Base-by-base conservation (phyloP, 352 stramenopile species). In the Blastocystis sp. region DNA sequence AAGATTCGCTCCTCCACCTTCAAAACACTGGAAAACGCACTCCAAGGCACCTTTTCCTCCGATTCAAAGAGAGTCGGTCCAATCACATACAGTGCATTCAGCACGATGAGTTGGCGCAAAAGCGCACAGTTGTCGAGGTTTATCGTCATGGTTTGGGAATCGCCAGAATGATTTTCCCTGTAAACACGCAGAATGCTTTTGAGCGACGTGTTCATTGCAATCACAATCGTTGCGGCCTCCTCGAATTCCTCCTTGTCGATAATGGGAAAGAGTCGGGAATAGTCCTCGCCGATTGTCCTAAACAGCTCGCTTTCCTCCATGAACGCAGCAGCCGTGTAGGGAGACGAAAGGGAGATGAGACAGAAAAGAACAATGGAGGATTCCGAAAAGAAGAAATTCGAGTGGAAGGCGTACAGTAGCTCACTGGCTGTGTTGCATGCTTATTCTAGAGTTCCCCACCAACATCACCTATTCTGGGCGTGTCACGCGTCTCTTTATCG, bases 321-420 rank as follows among this genome's bases (percentile, higher is more conserved):
- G 5, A 7, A 14, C 14, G 5, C 14, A 14, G 48, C 5, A 56
- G 14, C 14, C 48, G 14, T 17, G 5, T 7, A 14, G 14, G 14
- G 48, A 7, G 48, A 14, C 5, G 48, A 56, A 14, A 56, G 48
- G 5, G 5, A 14, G 48, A 14, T 17, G 56, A 19, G 2, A 17
- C 67, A 77, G 19, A 61, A 40, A 59, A 60, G n/a, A 61, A n/a
- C 45, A 40, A 77, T 77, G 67, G 34, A 52, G 21, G 67, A 77
- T n/a, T 19, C 28, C 19, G 21, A 48, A 64, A 41, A 45, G 41
- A 79, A 79, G 48, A 79, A 38, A 14, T 17, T 52, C 2, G 48
- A 79, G 2, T 79, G 69, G 69, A 79, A 62, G 56, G n/a, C 41
- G 1, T 79, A 62, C 45, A 28, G 69, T 79, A 43, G 11, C 3